These are phyloP conservation scores for Phoma sp. DNA, from an alignment of 2,329 filamentous ascomycete species.

Conservation along the genomic window DNA sequence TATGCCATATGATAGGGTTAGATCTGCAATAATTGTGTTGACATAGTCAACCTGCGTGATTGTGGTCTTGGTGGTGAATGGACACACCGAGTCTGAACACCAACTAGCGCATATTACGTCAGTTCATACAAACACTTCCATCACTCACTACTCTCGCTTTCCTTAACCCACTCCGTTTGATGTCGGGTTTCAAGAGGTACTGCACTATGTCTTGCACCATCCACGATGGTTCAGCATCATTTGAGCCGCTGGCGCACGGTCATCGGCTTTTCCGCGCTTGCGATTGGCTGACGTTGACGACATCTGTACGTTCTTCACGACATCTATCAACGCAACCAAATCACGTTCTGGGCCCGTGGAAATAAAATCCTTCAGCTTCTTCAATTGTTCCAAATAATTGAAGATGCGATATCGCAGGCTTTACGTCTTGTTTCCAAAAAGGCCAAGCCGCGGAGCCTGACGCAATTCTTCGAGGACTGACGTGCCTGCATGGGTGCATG, in stretches of 20 bases:
- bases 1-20: too few relatives aligned
- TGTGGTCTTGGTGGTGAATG: neutral
- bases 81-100: neutral
- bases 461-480: slow-evolving; percentile 26
- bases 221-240: neutral
- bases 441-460: slow-evolving; percentile 25
- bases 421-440: neutral
- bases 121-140: neutral
- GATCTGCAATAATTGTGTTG: too few relatives aligned
- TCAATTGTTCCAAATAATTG: neutral
- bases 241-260: neutral
- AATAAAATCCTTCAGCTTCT: neutral
- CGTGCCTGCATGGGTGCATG: slow-evolving; percentile 25
- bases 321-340: neutral
- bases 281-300: slow-evolving; percentile 15
- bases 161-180: too few relatives aligned
- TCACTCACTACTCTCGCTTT: neutral
- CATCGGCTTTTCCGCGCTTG: neutral
- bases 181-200: neutral
- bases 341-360: slow-evolving; percentile 1
- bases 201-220: neutral
- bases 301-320: slow-evolving; percentile 12
- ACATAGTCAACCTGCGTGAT: neutral
- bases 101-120: neutral
- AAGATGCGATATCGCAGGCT: neutral